phyloP scores from a whole-genome alignment of 2,329 filamentous ascomycete species.

The Onygenales sp. region DNA sequence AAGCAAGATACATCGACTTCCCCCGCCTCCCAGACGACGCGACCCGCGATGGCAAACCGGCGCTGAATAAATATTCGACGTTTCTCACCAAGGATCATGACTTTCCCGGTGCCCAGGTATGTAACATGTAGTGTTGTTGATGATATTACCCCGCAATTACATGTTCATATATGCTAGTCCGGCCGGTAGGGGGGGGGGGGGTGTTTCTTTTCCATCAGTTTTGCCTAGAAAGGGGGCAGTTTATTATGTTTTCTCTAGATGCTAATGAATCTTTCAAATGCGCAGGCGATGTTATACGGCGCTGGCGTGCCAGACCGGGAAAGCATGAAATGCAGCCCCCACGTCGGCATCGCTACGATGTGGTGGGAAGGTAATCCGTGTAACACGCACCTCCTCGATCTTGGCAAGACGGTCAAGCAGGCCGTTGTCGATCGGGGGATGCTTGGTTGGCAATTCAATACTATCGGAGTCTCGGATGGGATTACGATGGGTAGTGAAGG shows the following conservation, averaged over 20 bases:
- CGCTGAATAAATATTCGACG: constrained; percentile 78
- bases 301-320: constrained; percentile 76
- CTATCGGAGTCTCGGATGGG: constrained; percentile 78
- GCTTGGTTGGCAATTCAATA: constrained; percentile 93
- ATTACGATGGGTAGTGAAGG: constrained; percentile 95
- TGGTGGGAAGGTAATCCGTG: constrained; percentile 99
- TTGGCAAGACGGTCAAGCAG: constrained; percentile 80
- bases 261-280: background rate
- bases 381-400: constrained; percentile 70
- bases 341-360: constrained; percentile 82
- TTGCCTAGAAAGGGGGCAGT: background rate
- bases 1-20: constrained; percentile 49
- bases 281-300: constrained; percentile 84
- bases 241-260: background rate
- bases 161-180: background rate
- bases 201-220: constrained; percentile 5
- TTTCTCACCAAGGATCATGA: constrained; percentile 77
- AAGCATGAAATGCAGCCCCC: constrained; percentile 81
- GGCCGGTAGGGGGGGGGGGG: no score
- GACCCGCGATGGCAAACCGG: constrained; percentile 48
- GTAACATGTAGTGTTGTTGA: constrained; percentile 7
- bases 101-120: constrained; percentile 79
- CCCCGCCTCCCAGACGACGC: constrained; percentile 44
- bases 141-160: background rate
- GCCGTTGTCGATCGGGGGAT: constrained; percentile 72